These are phyloP conservation scores for Zygotorulaspora florentina DNA, from an alignment of 805 yeast species.

Conservation along the genomic window DNA sequence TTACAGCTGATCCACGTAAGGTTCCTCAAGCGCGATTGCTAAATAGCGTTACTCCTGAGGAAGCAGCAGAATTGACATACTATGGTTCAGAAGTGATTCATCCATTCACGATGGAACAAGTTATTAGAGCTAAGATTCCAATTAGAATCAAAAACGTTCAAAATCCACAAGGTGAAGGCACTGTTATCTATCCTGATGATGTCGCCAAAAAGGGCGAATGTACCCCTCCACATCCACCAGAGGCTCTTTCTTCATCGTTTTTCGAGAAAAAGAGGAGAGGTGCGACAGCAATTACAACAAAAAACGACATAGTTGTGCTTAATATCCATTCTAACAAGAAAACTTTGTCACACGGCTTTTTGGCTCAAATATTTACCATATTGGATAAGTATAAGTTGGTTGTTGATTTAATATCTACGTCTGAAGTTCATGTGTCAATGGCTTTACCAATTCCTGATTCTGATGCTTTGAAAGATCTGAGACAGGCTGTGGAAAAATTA, in stretches of 20 bases:
- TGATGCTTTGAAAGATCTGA: slow-evolving; percentile 55
- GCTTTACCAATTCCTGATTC: slow-evolving; percentile 76
- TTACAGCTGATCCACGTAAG: slow-evolving; percentile 97
- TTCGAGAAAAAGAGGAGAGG: slow-evolving; percentile 51
- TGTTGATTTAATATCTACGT: slow-evolving; percentile 93
- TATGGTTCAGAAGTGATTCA: slow-evolving; percentile 98
- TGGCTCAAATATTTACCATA: slow-evolving; percentile 84
- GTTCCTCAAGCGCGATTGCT: slow-evolving; percentile 84
- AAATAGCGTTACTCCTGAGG: slow-evolving; percentile 92
- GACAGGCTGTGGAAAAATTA: slow-evolving; percentile 73
- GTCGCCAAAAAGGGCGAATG: slow-evolving; percentile 78
- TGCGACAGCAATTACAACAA: slow-evolving; percentile 95
- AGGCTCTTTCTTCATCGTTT: slow-evolving; percentile 47
- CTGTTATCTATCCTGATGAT: slow-evolving; percentile 90
- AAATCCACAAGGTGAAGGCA: slow-evolving; percentile 90
- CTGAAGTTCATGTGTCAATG: slow-evolving; percentile 98
- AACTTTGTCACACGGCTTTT: slow-evolving; percentile 88
- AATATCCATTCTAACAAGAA: slow-evolving; percentile 93
- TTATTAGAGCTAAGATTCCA: slow-evolving; percentile 91
- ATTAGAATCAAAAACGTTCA: slow-evolving; percentile 94
- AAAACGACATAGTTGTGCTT: slow-evolving; percentile 84
- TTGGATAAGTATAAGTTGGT: slow-evolving; percentile 80
- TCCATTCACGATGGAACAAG: slow-evolving; percentile 99
- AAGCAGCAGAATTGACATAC: slow-evolving; percentile 96
- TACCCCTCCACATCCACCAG: slow-evolving; percentile 95